Evolutionary conservation across 2,329 filamentous ascomycete genomes (phyloP).

Genomic region (Claviceps maximensis): DNA sequence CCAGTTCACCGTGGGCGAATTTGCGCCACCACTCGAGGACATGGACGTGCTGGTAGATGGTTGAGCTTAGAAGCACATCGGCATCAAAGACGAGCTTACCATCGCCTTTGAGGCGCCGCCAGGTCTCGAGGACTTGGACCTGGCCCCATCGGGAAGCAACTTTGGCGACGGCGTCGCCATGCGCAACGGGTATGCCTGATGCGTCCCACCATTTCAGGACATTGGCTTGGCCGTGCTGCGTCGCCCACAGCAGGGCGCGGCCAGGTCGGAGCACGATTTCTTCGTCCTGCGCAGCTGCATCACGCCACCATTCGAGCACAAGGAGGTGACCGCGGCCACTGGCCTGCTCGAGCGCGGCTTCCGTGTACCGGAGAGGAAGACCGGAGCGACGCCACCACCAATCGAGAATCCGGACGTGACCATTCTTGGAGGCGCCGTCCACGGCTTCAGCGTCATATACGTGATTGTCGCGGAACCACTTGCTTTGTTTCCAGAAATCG

Average conservation of each 20-base stretch:
- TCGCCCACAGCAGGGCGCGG: constrained; percentile 70
- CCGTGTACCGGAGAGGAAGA: constrained; percentile 71
- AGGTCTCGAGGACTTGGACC: constrained; percentile 70
- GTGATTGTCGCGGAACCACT: constrained; percentile 72
- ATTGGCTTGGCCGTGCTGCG: constrained; percentile 65
- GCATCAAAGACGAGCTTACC: constrained; percentile 60
- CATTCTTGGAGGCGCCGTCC: constrained; percentile 74
- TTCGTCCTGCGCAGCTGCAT: constrained; percentile 48
- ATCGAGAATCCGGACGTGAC: constrained; percentile 73
- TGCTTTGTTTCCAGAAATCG: constrained; percentile 80
- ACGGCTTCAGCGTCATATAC: constrained; percentile 68
- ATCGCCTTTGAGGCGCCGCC: constrained; percentile 59
- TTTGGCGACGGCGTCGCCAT: constrained; percentile 71
- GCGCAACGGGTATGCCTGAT: constrained; percentile 64
- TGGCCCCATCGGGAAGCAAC: constrained; percentile 77
- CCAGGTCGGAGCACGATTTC: constrained; percentile 59
- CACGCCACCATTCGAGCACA: constrained; percentile 89
- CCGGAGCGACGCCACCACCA: constrained; percentile 80
- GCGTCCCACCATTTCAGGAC: constrained; percentile 82
- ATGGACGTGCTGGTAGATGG: constrained; percentile 69
- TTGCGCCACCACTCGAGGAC: constrained; percentile 90
- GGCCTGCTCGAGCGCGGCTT: constrained; percentile 76
- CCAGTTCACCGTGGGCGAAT: constrained; percentile 43
- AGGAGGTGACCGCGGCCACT: constrained; percentile 72
- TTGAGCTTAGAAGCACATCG: constrained; percentile 74